phyloP scores from a whole-genome alignment of 1,139 yeast genomes.

The Entelexis paramagnoliae region DNA sequence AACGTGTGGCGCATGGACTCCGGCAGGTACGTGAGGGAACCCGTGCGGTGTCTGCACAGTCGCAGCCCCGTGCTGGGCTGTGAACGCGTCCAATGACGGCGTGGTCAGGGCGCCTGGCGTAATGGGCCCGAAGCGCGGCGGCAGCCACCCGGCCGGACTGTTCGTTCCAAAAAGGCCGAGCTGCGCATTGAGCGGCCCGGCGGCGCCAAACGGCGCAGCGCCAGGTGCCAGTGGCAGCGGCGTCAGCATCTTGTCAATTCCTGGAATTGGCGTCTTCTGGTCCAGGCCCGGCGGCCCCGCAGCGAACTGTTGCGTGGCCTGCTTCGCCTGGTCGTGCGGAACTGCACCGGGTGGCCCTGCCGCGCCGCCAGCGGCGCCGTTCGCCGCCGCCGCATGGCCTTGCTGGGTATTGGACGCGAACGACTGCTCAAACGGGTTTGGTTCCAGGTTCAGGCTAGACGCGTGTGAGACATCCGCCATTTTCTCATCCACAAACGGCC shows the following conservation, averaged over 20 bases:
- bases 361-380: neutral
- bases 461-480: constrained; percentile 18
- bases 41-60: neutral
- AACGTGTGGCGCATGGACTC: neutral
- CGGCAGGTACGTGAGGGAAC: neutral
- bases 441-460: constrained; percentile 60
- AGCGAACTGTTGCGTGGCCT: neutral
- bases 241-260: constrained; percentile 32
- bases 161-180: neutral
- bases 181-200: neutral
- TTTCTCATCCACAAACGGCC: neutral
- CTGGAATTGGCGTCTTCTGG: constrained; percentile 29
- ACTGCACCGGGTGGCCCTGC: neutral
- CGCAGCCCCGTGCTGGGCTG: neutral
- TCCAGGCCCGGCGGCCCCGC: neutral
- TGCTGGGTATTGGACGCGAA: constrained; percentile 50
- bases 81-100: neutral
- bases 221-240: constrained; percentile 29
- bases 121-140: constrained; percentile 13
- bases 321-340: neutral
- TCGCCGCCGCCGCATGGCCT: neutral
- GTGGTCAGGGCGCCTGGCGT: constrained; percentile 9
- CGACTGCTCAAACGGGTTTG: constrained; percentile 90
- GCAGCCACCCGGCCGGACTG: constrained; percentile 10
- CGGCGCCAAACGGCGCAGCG: constrained; percentile 4